Base-by-base conservation (phyloP, 768 basidiomycete species). In the Agrocybe praecox region DNA sequence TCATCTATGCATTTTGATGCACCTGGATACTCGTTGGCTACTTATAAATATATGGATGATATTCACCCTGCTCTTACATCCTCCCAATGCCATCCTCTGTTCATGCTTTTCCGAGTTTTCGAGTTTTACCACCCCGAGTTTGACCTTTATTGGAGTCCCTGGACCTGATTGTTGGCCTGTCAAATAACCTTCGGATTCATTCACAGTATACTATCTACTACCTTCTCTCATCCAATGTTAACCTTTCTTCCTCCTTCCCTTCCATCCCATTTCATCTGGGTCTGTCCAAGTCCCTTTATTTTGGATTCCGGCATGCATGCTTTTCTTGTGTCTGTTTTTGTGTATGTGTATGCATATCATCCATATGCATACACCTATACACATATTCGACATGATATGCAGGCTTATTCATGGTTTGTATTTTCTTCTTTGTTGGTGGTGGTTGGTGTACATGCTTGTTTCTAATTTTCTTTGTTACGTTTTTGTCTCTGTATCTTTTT, bases 121-220 rank as follows among this genome's bases (percentile, higher is more conserved):
- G 26, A 29, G 26, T 29, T 40, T 34, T n/a, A 15, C 36, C 14
- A 40, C 5, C 33, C 33, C 36, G 14, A 40, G 36, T 14, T 40
- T n/a, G n/a, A n/a, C n/a, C 4, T 15, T 15, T 5, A 40, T 40
- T n/a, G 36, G 36, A 40, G 36, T 40, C 36, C 52, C 49, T 62
- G 58, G 66, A 64, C 67, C 65, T 68, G 56, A 57, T 69, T 71
- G 67, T 62, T 51, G 54, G 63, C 60, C 50, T 56, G 65, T 72
- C 67, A 69, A 69, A 70, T 62, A 61, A 67, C 62, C 64, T 60
- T 58, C 64, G 66, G 62, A 64, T 53, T 52, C 36, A 14, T 33
- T 24, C 18, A 33, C 36, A 36, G n/a, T 40, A 55, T 34, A 19
- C 19, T 44, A 6, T 56, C 40, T 34, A 11, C 33, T 14, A 23